A percentile compares a stretch with the other conserved stretches of the same genome.
Conservation (phyloP, 2,329 filamentous ascomycete genomes). For the Aspergillus tanneri region DNA sequence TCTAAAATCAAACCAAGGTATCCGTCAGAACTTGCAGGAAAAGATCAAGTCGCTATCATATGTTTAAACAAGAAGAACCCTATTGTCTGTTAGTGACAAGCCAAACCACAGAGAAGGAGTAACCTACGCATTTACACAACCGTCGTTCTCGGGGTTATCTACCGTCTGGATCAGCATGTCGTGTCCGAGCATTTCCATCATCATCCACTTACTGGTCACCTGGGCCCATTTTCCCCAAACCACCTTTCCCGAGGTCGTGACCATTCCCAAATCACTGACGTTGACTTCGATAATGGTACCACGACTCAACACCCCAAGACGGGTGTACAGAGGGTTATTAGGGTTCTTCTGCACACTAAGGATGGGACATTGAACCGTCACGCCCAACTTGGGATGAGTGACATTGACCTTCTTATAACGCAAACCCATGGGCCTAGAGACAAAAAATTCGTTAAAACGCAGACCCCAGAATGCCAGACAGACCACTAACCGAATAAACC, state of each 20-base stretch:
- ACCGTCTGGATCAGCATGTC: constrained; percentile 2
- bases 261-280: constrained; percentile 84
- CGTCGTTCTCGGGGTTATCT: constrained; percentile 57
- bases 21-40: not conserved
- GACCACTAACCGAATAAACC: constrained; percentile 67
- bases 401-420: constrained; percentile 77
- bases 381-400: constrained; percentile 69
- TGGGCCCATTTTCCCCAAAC: constrained; percentile 87
- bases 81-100: not conserved
- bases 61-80: constrained; percentile 7
- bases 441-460: no score
- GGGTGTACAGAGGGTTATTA: constrained; percentile 86
- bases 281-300: constrained; percentile 89
- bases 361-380: constrained; percentile 85
- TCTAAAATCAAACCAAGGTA: not conserved
- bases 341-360: constrained; percentile 80
- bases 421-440: constrained; percentile 63
- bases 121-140: constrained; percentile 58
- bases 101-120: not conserved
- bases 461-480: not conserved
- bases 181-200: no score
- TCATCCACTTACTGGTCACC: constrained; percentile 50
- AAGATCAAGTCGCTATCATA: not conserved
- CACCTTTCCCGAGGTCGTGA: constrained; percentile 88
- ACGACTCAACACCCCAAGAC: constrained; percentile 84